A percentile compares a stretch with the other conserved stretches of the same genome.
These are phyloP conservation scores for Pseudogymnoascus sp. DNA, from an alignment of 2,329 filamentous ascomycete genomes.

Conservation along the genomic window DNA sequence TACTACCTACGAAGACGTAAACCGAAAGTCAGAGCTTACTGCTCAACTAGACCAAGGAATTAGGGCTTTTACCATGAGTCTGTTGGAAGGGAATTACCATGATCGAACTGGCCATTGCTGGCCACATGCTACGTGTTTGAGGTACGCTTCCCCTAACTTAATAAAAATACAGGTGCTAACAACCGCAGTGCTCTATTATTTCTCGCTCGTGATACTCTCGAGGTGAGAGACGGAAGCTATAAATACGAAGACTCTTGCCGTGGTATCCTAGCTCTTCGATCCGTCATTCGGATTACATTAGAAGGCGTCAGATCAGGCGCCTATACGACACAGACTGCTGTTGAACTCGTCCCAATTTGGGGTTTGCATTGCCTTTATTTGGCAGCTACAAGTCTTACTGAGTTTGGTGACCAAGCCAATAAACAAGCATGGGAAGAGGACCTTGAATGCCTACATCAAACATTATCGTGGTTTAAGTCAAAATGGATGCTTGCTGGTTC, in stretches of 20 bases:
- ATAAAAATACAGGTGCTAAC: neutral
- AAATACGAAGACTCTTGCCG: conserved; percentile 2
- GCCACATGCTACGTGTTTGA: conserved; percentile 4
- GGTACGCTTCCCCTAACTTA: neutral
- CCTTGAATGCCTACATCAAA: neutral
- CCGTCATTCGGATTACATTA: neutral
- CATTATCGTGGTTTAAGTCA: neutral
- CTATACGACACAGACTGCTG: neutral
- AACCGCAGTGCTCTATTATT: neutral
- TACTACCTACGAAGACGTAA: neutral
- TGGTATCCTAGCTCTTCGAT: neutral
- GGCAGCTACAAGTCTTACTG: neutral
- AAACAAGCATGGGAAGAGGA: neutral
- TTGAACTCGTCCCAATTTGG: conserved; percentile 3
- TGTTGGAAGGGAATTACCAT: neutral
- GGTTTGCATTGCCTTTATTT: conserved; percentile 3
- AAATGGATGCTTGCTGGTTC: conserved; percentile 4
- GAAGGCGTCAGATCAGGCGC: neutral
- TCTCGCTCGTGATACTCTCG: neutral
- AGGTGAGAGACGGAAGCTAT: conserved; percentile 2
- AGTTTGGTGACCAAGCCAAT: neutral
- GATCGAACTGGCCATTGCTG: conserved; percentile 1
- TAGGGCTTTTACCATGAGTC: neutral
- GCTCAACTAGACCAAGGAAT: neutral
- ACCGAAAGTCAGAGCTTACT: neutral